Evolutionary conservation across 2,329 filamentous ascomycete species (phyloP), one percentile per base, ranked within the genome.

Genomic region (Ceratocystis harringtonii): DNA sequence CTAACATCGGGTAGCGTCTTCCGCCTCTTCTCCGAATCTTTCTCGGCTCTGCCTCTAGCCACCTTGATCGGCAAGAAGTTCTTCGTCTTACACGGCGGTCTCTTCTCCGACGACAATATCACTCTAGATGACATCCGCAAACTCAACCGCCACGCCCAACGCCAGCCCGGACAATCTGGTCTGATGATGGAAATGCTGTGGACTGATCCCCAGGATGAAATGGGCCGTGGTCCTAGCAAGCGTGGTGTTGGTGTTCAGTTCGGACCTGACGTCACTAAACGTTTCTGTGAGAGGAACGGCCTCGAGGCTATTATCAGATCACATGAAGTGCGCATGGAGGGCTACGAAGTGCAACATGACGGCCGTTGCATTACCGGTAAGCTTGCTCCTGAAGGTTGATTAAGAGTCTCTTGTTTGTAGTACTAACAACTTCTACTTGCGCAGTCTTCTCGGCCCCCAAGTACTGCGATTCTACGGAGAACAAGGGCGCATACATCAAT

Each of bases 151-250:
- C 92, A 96, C 77, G 85, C 84, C 74, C 94, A 97, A 76, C 83
- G 90, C 68, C 92, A 97, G 72, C 92, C 94, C 2, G 94, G 94
- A 41, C 94, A 99, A 75, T 79, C 88, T 61, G 94, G 94, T 15
- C 78, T 99, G 71, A 99, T 99, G 94, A 99, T 99, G 94, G 94
- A 99, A 77, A 99, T 99, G 94, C 83, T 99, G 60, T 99, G 94
- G 94, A 97, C 94, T 0, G 94, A 99, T 73, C 94, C 94, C 2
- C 94, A 99, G 75, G 82, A 88, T 0, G 81, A 85, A 70, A 86
- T 88, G 32, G 94, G 94, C 63, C 86, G 94, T 70, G 90, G 92
- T 7, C 94, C 94, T 57, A 96, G 91, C 79, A 99, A 99, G 81
- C 85, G 94, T 73, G 94, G 94, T 70, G 92, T 99, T 22, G 94